A percentile compares a stretch with the other conserved stretches of the same genome.
phyloP scores from a whole-genome alignment of 2,329 filamentous ascomycete species.

The Fonsecaea multimorphosa region DNA sequence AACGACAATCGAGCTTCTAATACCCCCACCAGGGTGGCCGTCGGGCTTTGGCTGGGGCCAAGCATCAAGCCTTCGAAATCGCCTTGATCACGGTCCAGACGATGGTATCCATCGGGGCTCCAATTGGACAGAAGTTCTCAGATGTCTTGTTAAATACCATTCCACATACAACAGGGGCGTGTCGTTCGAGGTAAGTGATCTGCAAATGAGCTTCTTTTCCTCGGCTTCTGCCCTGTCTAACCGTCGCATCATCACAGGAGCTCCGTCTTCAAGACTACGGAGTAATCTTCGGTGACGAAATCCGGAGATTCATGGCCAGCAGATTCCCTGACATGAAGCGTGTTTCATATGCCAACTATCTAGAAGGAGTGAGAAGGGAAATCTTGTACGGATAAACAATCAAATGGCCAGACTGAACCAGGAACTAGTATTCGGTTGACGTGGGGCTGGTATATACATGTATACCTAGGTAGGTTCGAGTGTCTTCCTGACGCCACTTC shows the following conservation, averaged over 20 bases:
- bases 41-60: not conserved
- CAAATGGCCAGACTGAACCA: not conserved
- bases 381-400: not conserved
- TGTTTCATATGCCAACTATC: not conserved
- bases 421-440: no score
- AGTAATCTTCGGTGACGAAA: not conserved
- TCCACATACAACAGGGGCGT: not conserved
- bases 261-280: not conserved
- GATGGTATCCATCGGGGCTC: not conserved
- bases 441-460: no score
- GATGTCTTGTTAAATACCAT: not conserved
- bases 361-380: not conserved
- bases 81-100: not conserved
- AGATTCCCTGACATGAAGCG: not conserved
- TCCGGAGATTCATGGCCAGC: not conserved
- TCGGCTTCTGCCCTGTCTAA: not conserved
- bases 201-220: not conserved
- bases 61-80: not conserved
- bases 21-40: no score
- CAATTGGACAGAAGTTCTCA: not conserved
- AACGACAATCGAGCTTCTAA: not conserved
- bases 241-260: not conserved
- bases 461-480: no score
- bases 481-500: no score
- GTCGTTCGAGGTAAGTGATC: not conserved